phyloP scores from a whole-genome alignment of 225 moss, liverwort and hornwort genomes.

The Takakia lepidozioides region DNA sequence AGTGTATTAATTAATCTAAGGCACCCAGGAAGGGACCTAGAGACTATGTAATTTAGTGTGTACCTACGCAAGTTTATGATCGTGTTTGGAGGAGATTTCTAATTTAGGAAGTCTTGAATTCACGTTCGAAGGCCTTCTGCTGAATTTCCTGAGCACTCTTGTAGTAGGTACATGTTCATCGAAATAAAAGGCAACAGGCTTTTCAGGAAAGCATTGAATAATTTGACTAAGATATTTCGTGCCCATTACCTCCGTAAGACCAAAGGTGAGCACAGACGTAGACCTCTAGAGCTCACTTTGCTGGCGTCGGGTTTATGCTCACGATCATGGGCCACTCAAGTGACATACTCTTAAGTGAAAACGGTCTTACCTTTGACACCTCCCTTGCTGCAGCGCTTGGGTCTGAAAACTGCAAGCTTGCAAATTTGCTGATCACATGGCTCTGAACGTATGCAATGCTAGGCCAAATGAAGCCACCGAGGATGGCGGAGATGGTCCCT shows the following conservation, averaged over 20 bases:
- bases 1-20: too few species aligned
- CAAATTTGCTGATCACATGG: constrained; percentile 25
- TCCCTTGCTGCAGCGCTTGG: constrained; percentile 13
- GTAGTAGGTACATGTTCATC: too few species aligned
- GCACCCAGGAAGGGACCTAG: too few species aligned
- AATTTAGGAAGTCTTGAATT: too few species aligned
- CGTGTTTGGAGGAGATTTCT: too few species aligned
- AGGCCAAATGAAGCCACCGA: constrained; percentile 36
- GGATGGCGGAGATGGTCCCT: constrained; percentile 22
- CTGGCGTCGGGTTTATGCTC: too few species aligned
- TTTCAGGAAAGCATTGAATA: background rate
- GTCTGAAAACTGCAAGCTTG: constrained; percentile 4
- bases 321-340: background rate
- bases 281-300: background rate
- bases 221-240: background rate
- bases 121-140: too few species aligned
- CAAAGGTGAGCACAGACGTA: background rate
- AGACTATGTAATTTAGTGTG: too few species aligned
- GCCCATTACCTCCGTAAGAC: background rate
- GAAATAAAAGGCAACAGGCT: background rate
- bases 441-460: constrained; percentile 24
- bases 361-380: constrained; percentile 16
- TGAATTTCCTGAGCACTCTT: too few species aligned
- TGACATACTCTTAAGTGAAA: background rate
- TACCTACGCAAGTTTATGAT: too few species aligned